These are phyloP conservation scores for Periconia digitata DNA, from an alignment of 2,329 filamentous ascomycete species.

Conservation along the genomic window DNA sequence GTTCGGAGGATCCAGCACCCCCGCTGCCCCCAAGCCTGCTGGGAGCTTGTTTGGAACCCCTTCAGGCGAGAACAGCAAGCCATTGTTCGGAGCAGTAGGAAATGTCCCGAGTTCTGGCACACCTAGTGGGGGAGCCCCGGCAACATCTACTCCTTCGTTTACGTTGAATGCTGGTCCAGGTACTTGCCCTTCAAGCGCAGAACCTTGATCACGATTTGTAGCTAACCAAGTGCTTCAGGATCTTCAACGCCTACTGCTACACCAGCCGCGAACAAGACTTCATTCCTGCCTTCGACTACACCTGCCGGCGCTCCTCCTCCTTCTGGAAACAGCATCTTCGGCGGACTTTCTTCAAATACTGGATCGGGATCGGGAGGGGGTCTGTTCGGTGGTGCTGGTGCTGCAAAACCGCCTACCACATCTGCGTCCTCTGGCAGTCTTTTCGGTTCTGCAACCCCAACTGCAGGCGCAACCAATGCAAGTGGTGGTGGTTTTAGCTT, in stretches of 20 bases:
- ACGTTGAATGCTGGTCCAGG: constrained; percentile 21
- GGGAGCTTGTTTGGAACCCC: constrained; percentile 31
- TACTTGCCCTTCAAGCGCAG: constrained; percentile 5
- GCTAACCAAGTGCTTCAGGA: constrained; percentile 3
- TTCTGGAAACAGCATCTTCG: constrained; percentile 34
- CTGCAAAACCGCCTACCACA: constrained; percentile 26
- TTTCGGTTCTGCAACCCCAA: constrained; percentile 27
- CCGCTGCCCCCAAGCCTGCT: constrained; percentile 27
- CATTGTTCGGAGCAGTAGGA: constrained; percentile 26
- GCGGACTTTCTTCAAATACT: constrained; percentile 16
- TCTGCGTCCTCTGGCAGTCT: constrained; percentile 29
- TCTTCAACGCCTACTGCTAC: constrained; percentile 34
- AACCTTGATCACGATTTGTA: neutral
- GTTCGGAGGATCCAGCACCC: constrained; percentile 32
- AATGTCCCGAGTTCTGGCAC: constrained; percentile 12
- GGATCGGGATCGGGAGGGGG: constrained; percentile 14
- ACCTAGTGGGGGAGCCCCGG: constrained; percentile 16
- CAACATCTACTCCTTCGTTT: constrained; percentile 18
- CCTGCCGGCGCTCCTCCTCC: constrained; percentile 43
- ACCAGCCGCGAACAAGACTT: constrained; percentile 39
- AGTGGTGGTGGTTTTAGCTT: constrained; percentile 24
- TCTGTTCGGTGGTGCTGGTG: constrained; percentile 23
- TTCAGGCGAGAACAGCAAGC: constrained; percentile 24
- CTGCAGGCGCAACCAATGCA: constrained; percentile 23
- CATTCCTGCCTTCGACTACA: constrained; percentile 41